A percentile compares a stretch with the other conserved stretches of the same genome.
These are phyloP conservation scores for Neospermospora avenae DNA, from an alignment of 2,329 filamentous ascomycete genomes.

Conservation along the genomic window DNA sequence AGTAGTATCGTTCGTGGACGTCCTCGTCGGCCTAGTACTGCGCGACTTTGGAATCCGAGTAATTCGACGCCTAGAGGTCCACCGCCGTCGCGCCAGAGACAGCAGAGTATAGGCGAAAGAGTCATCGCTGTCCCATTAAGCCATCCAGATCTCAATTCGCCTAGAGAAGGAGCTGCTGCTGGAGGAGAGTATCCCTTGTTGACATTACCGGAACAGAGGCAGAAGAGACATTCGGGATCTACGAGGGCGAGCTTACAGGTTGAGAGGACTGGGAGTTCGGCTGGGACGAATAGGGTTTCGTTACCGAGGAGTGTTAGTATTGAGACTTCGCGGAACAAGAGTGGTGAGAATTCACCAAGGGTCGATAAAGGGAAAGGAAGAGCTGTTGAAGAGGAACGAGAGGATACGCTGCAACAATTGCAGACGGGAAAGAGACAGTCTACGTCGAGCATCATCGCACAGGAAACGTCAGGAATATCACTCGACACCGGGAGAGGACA, in stretches of 20 bases:
- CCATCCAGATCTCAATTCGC: constrained; percentile 31
- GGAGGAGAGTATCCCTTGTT: constrained; percentile 47
- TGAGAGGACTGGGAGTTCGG: constrained; percentile 41
- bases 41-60: constrained; percentile 56
- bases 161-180: constrained; percentile 26
- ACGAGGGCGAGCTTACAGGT: constrained; percentile 44
- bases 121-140: constrained; percentile 32
- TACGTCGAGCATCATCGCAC: constrained; percentile 1
- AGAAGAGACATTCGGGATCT: constrained; percentile 46
- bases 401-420: constrained; percentile 9
- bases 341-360: constrained; percentile 26
- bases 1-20: constrained; percentile 21
- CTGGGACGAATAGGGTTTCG: constrained; percentile 29
- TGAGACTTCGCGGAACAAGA: constrained; percentile 31
- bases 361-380: constrained; percentile 33
- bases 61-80: constrained; percentile 48
- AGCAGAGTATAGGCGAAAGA: constrained; percentile 18
- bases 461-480: constrained; percentile 22
- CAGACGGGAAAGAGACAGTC: constrained; percentile 19
- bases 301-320: constrained; percentile 35
- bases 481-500: constrained; percentile 27
- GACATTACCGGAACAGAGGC: constrained; percentile 53
- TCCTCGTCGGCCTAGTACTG: constrained; percentile 31
- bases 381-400: constrained; percentile 20
- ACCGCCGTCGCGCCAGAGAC: constrained; percentile 14